Base-by-base conservation (phyloP, 2,329 filamentous ascomycete genomes). In the Cytospora piceicola region DNA sequence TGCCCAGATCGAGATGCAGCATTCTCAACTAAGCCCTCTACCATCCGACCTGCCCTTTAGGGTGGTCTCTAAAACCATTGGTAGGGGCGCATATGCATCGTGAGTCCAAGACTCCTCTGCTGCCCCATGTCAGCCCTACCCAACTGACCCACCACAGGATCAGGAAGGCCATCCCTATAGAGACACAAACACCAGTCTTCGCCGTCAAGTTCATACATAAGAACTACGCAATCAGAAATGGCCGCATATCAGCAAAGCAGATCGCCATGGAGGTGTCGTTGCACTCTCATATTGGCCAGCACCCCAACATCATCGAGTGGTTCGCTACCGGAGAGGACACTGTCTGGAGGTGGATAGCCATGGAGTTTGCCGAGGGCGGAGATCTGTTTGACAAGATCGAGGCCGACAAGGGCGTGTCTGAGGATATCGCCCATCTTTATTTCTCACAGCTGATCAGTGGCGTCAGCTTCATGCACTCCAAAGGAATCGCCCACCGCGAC, bases 351-450 rank as follows among this genome's bases (percentile, higher is more conserved):
- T 99, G 95, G 95, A 97, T 99, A 72, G 94, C 94, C 49, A 97
- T 99, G 93, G 95, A 99, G 78, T 90, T 92, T 71, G 95, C 95
- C 55, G 92, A 96, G 72, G 95, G 95, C 52, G 95, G 95, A 14
- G 95, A 99, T 75, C 83, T 99, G 9, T 99, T 99, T 77, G 95
- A 99, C 87, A 99, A 99, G 82, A 98, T 99, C 72, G 96, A 99
- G 79, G 94, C 95, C 22, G 95, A 99, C 77, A 92, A 94, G 54
- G 95, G 95, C 57, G 93, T 98, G n/a, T 87, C 90, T 8, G 89
- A 96, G 76, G 92, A 98, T 75, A 93, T 99, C 74, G 94, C 95
- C 39, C 96, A 99, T 76, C 88, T 97, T 68, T 99, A 98, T 81
- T 99, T 99, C 77, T 86, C 90, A 3, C 95, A 99, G 79, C 85